Evolutionary conservation across 805 yeast genomes (phyloP).

Genomic region (Jamesozyma jinghongensis): DNA sequence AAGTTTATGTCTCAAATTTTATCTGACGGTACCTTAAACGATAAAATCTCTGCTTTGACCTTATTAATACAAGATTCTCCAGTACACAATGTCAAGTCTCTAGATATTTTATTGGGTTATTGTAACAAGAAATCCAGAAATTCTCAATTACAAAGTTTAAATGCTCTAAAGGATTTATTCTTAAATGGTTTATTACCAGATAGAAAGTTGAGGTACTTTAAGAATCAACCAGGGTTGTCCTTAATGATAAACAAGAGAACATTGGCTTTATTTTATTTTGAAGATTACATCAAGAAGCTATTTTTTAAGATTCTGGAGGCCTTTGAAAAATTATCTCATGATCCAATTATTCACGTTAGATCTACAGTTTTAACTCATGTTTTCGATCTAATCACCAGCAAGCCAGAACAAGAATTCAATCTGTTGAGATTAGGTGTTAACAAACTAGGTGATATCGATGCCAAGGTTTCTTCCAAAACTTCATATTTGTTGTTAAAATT

Average conservation of each 20-base stretch:
- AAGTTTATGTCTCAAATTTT: conserved; percentile 84
- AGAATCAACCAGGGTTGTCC: conserved; percentile 55
- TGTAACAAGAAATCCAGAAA: conserved; percentile 90
- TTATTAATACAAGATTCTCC: conserved; percentile 93
- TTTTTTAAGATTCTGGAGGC: conserved; percentile 69
- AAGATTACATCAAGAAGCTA: conserved; percentile 72
- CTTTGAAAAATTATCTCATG: conserved; percentile 77
- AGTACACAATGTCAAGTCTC: conserved; percentile 72
- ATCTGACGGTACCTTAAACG: conserved; percentile 86
- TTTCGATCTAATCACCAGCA: conserved; percentile 68
- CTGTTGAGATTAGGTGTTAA: conserved; percentile 81
- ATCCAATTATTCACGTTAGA: conserved; percentile 82
- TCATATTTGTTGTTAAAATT: conserved; percentile 71
- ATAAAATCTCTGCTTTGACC: conserved; percentile 91
- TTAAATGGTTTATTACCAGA: conserved; percentile 78
- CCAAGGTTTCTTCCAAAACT: conserved; percentile 81
- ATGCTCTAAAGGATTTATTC: conserved; percentile 82
- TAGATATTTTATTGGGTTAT: conserved; percentile 66
- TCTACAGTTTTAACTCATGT: conserved; percentile 66
- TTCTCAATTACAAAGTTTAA: conserved; percentile 82
- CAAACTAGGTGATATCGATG: conserved; percentile 87
- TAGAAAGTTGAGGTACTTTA: conserved; percentile 71
- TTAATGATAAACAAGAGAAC: conserved; percentile 41
- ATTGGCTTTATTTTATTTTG: conserved; percentile 72
- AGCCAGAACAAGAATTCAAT: conserved; percentile 96